Evolutionary conservation across 1,284 basidiomycete genomes (phyloP).

Genomic region (Austroboletus novae-zelandiae): DNA sequence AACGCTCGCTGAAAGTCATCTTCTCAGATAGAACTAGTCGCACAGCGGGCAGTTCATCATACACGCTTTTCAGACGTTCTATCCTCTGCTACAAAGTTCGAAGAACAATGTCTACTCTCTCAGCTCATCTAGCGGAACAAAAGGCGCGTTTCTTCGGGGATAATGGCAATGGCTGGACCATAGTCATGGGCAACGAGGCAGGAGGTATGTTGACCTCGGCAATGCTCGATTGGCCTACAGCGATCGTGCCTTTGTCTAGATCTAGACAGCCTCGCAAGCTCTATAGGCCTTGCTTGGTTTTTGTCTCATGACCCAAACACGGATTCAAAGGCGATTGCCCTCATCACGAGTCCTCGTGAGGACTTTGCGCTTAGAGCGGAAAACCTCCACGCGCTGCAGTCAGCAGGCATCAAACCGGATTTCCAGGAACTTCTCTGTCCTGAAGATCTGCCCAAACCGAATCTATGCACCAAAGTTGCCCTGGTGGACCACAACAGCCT

Average conservation of each 20-base stretch:
- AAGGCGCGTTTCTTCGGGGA: conserved; percentile 43
- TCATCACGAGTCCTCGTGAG: conserved; percentile 67
- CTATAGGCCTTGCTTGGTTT: conserved; percentile 81
- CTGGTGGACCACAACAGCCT: conserved; percentile 91
- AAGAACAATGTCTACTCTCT: conserved; percentile 31
- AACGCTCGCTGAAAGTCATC: conserved; percentile 1
- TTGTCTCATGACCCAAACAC: conserved; percentile 32
- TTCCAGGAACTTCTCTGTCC: conserved; percentile 55
- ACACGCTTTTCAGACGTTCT: conserved; percentile 1
- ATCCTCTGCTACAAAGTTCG: not conserved
- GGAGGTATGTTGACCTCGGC: conserved; percentile 59
- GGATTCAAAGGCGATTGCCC: conserved; percentile 56
- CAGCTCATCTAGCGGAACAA: conserved; percentile 37
- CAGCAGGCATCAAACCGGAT: conserved; percentile 50
- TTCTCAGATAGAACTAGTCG: not conserved
- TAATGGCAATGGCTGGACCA: conserved; percentile 62
- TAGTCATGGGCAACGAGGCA: conserved; percentile 91
- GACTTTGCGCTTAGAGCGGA: conserved; percentile 84
- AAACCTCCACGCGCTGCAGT: conserved; percentile 73
- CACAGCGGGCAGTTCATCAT: not conserved
- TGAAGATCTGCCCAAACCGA: conserved; percentile 47
- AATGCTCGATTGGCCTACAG: not conserved
- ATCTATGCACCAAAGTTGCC: conserved; percentile 60
- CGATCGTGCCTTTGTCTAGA: conserved; percentile 50
- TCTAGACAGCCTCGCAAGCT: conserved; percentile 82